Evolutionary conservation across 306 rosid genomes (phyloP), one percentile per base, ranked within the genome.

Genomic region (Benincasa hispida): DNA sequence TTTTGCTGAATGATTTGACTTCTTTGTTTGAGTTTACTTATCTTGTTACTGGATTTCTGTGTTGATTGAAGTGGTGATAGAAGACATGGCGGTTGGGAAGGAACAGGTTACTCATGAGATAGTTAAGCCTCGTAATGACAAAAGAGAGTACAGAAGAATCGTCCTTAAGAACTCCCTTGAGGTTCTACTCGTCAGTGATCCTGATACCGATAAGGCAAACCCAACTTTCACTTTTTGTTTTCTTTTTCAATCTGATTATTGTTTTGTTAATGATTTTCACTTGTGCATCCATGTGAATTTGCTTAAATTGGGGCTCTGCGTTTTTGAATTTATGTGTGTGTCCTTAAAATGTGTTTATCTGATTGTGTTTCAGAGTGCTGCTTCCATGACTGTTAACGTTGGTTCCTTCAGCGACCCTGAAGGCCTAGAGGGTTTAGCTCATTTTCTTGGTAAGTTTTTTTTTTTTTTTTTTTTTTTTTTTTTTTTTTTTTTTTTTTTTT

Each of bases 391-490:
- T 68, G 99, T 94, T 76, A 80, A 90, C 5, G 96, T 94, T 2
- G 99, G 99, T 61, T 84, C 88, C 66, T 94, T 90, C 87, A 82
- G 88, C 78, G 96, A 94, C 76, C 99, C 99, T 60, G 82, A 81
- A 34, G 98, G 93, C 75, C 91, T 94, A 8, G 95, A 90, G 73
- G 98, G 98, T 80, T 97, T 94, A 77, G 98, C 98, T 1, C 98
- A 94, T 88, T 94, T 94, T 63, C 93, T 94, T 41, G 98, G 98
- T 91, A 58, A 69, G 9, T n/a, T n/a, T n/a, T n/a, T n/a, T n/a
- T n/a, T n/a, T n/a, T n/a, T n/a, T n/a, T n/a, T n/a, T n/a, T n/a
- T n/a, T n/a, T n/a, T n/a, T n/a, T n/a, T n/a, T n/a, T n/a, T n/a
- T n/a, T n/a, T n/a, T n/a, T n/a, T n/a, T n/a, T n/a, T n/a, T n/a